A percentile compares a stretch with the other conserved stretches of the same genome.
Conservation (phyloP, 441 rosid species). For the Metrosideros polymorpha region DNA sequence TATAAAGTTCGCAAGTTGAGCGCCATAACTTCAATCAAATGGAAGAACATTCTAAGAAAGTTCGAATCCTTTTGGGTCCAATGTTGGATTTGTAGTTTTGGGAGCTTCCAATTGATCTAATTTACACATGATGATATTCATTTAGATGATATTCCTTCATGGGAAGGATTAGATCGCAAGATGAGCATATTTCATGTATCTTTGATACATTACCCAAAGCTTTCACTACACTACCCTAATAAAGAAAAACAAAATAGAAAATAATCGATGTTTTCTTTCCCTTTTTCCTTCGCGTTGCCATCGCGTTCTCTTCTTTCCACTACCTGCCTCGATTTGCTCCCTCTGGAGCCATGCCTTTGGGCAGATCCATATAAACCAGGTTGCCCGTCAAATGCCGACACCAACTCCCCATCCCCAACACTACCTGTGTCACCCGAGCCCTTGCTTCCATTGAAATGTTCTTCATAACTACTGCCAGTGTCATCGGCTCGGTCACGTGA, state of each 20-base stretch:
- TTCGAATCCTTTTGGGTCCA: too few species aligned
- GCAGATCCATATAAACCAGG: slow-evolving; percentile 37
- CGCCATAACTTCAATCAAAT: too few species aligned
- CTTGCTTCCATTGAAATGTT: slow-evolving; percentile 65
- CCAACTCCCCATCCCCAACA: slow-evolving; percentile 59
- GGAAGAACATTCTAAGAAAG: too few species aligned
- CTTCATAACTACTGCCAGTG: slow-evolving; percentile 57
- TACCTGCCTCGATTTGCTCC: slow-evolving; percentile 62
- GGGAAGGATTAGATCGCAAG: too few species aligned
- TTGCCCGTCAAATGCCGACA: slow-evolving; percentile 56
- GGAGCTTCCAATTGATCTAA: too few species aligned
- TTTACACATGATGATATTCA: too few species aligned
- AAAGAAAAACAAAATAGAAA: background rate
- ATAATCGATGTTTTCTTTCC: slow-evolving; percentile 65
- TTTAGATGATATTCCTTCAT: too few species aligned
- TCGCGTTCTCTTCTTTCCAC: slow-evolving; percentile 69
- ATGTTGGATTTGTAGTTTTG: too few species aligned
- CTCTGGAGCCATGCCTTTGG: slow-evolving; percentile 63
- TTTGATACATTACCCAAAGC: background rate
- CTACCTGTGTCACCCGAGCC: slow-evolving; percentile 76
- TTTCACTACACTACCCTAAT: background rate
- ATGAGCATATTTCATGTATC: background rate
- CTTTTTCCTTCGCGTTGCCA: slow-evolving; percentile 74
- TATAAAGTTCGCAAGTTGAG: too few species aligned
- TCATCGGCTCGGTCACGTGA: slow-evolving; percentile 70